phyloP scores from a whole-genome alignment of 805 yeast species.

The Priceomyces haplophilus region DNA sequence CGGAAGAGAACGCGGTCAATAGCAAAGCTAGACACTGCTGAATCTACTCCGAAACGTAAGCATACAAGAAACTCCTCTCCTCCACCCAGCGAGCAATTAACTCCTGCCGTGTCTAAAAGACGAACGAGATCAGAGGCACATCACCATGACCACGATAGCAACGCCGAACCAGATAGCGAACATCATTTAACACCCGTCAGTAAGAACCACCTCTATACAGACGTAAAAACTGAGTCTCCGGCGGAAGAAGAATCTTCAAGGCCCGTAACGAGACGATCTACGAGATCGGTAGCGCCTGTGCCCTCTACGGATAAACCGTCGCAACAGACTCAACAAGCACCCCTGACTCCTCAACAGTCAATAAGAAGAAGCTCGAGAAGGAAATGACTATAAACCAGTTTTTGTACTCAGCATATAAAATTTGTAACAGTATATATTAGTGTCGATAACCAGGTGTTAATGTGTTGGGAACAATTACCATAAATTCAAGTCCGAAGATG shows the following conservation, averaged over 20 bases:
- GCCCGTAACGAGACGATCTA: constrained; percentile 10
- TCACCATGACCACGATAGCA: constrained; percentile 7
- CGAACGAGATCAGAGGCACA: constrained; percentile 12
- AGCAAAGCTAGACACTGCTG: constrained; percentile 11
- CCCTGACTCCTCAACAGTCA: constrained; percentile 4
- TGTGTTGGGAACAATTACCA: no score
- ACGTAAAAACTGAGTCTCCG: constrained; percentile 5
- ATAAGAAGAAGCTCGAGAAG: constrained; percentile 15
- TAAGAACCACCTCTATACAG: constrained; percentile 3
- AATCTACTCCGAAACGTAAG: constrained; percentile 11
- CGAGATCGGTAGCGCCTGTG: constrained; percentile 9
- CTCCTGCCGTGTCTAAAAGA: constrained; percentile 9
- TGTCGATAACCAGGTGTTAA: no score
- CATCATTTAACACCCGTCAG: background rate
- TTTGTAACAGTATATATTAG: no score
- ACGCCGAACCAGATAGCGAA: background rate
- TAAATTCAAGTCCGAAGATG: background rate
- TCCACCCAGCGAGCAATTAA: constrained; percentile 5
- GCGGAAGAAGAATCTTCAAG: constrained; percentile 5
- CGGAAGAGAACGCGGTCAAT: constrained; percentile 15
- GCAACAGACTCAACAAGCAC: constrained; percentile 2
- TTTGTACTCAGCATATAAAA: no score
- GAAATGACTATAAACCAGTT: constrained; percentile 5
- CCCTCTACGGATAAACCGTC: constrained; percentile 1
- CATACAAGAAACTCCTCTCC: constrained; percentile 12